Evolutionary conservation across 345 rosid genomes (phyloP), one percentile per base, ranked within the genome.

Genomic region (Arabis alpina): DNA sequence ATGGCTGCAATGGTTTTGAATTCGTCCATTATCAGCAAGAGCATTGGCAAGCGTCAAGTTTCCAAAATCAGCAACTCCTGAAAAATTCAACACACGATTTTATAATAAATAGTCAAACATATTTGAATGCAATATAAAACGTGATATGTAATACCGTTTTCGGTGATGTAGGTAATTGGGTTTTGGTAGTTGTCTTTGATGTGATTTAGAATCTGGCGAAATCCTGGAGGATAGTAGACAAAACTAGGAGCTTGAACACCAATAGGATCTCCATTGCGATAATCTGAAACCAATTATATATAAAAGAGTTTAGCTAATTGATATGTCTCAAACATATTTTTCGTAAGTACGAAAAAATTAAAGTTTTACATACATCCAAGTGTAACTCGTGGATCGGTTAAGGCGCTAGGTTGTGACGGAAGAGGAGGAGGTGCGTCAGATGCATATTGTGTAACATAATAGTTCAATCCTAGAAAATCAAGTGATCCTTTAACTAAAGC

Each of bases 401-500:
- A 3, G 49, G n/a, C 71, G 34, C 23, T 61, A 16, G 39, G 64
- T 23, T 19, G 25, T 54, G 57, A 34, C 3, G 64, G 41, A 34
- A 2, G 5, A 12, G 77, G 2, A 60, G 68, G 44, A 34, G 69
- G 60, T 23, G 65, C 16, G 24, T 72, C 39, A 12, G 51, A 54
- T 12, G 80, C 70, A 67, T 72, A 77, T 54, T 56, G 63, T 37
- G 77, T 72, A 52, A 62, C 30, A 41, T 72, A 77, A 42, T 77
- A 72, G 59, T 77, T 77, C n/a, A 77, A 34, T 13, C 80, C 77
- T 8, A 77, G 55, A 49, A 72, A 77, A 61, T 77, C 80, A 34
- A 77, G 56, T n/a, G 80, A 72, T 43, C 70, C 80, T 49, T 51
- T 77, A 4, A 72, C 48, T 25, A 77, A 34, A 10, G 37, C 63